Conservation (phyloP, 2,329 filamentous ascomycete species). For the Septoria petroselini region DNA sequence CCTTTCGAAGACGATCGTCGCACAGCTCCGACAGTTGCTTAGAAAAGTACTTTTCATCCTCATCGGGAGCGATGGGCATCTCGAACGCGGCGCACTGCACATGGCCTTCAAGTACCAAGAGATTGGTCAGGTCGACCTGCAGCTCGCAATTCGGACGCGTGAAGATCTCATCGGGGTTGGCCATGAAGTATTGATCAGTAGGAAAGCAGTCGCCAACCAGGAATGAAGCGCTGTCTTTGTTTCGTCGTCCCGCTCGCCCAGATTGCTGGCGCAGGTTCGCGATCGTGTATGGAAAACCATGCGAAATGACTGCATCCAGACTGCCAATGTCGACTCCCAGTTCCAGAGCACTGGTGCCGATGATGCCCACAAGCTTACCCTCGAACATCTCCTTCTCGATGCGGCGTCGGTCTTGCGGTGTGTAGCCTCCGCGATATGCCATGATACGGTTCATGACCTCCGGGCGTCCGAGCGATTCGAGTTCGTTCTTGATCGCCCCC, state of each 20-base stretch:
- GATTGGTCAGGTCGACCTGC: constrained; percentile 86
- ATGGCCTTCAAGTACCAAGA: constrained; percentile 88
- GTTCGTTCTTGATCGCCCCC: constrained; percentile 72
- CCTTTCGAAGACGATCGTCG: constrained; percentile 67
- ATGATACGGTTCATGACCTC: constrained; percentile 80
- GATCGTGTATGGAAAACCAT: constrained; percentile 94
- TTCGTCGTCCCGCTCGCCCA: constrained; percentile 83
- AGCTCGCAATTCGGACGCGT: constrained; percentile 85
- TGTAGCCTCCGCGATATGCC: constrained; percentile 95
- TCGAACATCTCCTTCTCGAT: constrained; percentile 98
- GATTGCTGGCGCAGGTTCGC: constrained; percentile 93
- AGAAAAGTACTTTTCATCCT: constrained; percentile 78
- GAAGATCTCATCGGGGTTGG: constrained; percentile 90
- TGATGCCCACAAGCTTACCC: constrained; percentile 85
- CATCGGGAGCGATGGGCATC: constrained; percentile 78
- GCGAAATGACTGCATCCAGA: constrained; percentile 87
- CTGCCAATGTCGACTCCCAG: constrained; percentile 93
- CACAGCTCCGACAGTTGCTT: constrained; percentile 68
- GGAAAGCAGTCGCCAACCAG: constrained; percentile 85
- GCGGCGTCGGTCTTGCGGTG: constrained; percentile 77
- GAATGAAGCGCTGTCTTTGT: constrained; percentile 88
- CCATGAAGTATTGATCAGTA: constrained; percentile 95
- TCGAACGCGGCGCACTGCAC: constrained; percentile 94
- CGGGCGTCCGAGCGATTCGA: constrained; percentile 66
- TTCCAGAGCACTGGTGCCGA: constrained; percentile 90